Evolutionary conservation across 768 basidiomycete species (phyloP), one percentile per base, ranked within the genome.

Genomic region (button mushroom (Agaricus bisporus)): DNA sequence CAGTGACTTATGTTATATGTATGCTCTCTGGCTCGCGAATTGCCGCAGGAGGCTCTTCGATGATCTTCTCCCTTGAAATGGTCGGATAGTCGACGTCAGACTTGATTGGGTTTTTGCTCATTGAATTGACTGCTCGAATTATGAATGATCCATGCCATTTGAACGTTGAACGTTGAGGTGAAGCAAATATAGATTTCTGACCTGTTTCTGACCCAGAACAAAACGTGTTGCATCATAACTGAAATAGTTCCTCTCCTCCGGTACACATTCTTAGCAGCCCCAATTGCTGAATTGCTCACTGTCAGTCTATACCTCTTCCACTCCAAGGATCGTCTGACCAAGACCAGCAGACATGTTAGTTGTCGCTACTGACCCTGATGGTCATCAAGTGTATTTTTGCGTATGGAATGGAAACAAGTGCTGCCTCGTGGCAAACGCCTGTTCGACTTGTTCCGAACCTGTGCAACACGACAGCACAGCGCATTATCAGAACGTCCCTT

Each of bases 401-500:
- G 18, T 42, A 48, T 41, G 29, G 8, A 35, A 37, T 14, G 46
- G 22, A 22, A 22, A 54, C 29, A 42, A 48, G 32, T n/a, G 29
- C 28, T 48, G 53, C 53, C 53, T 54, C 53, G 18, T 54, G 53
- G 53, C 47, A 48, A 25, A 26, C 38, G 39, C 46, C 53, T 48
- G 46, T 41, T 48, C 17, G 14, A 8, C 47, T 41, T 42, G 53
- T 54, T 48, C 39, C 29, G 46, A 17, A 15, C 35, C 18, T 36
- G 18, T 22, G 28, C 53, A 54, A 48, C 38, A 48, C 47, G 35
- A 54, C 46, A 54, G 53, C 53, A 48, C 46, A 41, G 35, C 48
- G 53, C 53, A 54, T 54, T 32, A 38, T 37, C 53, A 48, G 47
- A 48, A 48, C 14, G 53, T 29, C 22, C 53, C 39, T 43, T 39